These are phyloP conservation scores for Cercospora sp. DNA, from an alignment of 2,329 filamentous ascomycete genomes.

Conservation along the genomic window DNA sequence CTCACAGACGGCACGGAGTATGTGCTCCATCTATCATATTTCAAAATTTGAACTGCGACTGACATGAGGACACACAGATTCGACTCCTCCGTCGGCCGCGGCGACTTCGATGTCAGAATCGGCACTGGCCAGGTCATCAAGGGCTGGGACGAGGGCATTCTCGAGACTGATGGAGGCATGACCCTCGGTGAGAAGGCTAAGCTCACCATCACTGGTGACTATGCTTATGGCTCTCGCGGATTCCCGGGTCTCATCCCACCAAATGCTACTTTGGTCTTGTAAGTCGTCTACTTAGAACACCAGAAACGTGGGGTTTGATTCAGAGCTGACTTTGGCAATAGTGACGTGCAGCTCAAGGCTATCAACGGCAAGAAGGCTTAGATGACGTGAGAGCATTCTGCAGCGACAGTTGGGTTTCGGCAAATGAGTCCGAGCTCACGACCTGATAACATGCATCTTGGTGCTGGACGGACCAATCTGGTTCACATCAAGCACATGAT, in stretches of 20 bases:
- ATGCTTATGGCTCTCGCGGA: constrained; percentile 65
- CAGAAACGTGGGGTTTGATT: neutral
- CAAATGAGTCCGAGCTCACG: neutral
- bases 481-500: neutral
- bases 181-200: constrained; percentile 85
- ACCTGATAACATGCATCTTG: neutral
- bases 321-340: constrained; percentile 36
- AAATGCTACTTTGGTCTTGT: constrained; percentile 79
- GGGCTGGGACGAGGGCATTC: constrained; percentile 77
- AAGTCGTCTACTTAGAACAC: constrained; percentile 49
- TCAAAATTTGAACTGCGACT: neutral
- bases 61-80: constrained; percentile 60
- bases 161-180: constrained; percentile 61
- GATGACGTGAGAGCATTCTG: neutral
- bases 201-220: constrained; percentile 74
- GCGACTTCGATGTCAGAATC: constrained; percentile 74
- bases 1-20: constrained; percentile 71
- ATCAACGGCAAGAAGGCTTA: constrained; percentile 52
- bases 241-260: constrained; percentile 77
- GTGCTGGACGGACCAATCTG: neutral
- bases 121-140: constrained; percentile 82
- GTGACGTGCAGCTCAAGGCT: constrained; percentile 68
- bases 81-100: constrained; percentile 78
- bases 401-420: neutral
- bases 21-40: constrained; percentile 34